Evolutionary conservation across 805 yeast genomes (phyloP), one percentile per base, ranked within the genome.

Genomic region (Torulaspora delbrueckii): DNA sequence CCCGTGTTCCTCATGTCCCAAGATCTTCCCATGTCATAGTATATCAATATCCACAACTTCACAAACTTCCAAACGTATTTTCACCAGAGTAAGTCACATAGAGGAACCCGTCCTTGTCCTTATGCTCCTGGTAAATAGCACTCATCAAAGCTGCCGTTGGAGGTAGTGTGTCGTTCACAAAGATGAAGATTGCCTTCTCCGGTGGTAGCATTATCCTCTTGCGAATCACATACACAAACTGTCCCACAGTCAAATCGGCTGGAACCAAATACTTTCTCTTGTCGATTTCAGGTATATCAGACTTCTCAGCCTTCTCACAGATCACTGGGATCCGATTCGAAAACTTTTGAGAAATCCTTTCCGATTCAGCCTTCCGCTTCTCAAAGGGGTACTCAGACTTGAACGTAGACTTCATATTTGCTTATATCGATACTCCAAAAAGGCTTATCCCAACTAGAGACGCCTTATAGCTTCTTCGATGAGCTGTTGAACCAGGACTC

Each of bases 111-210:
- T 93, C 99, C 63, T 91, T 91, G 65, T 93, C 99, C 71, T 89
- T 89, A 70, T 93, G 96, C 68, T 93, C 97, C 60, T 90, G 95
- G 64, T 93, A 93, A 53, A 93, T 85, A 19, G 93, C 78, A 58
- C 95, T 84, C 93, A 93, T 88, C 56, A 93, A 77, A 13, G 98
- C 96, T 16, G 98, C 97, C 2, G 99, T 93, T 38, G 98, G 98
- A 8, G 99, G 99, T 57, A 93, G 77, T 46, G 93, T 89, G 66
- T 93, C 99, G 64, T 93, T 91, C 53, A 93, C 96, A 67, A 93
- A 93, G 55, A 93, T 89, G 69, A 93, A 93, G 54, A 93, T 91
- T 36, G 99, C 99, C 82, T 91, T 90, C 68, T 93, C 99, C 24
- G 96, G 86, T 39, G 96, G 96, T 53, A 93, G 77, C 74, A 86